Evolutionary conservation across 2,329 filamentous ascomycete genomes (phyloP), one percentile per base, ranked within the genome.

Genomic region (Sclerotinia borealis): DNA sequence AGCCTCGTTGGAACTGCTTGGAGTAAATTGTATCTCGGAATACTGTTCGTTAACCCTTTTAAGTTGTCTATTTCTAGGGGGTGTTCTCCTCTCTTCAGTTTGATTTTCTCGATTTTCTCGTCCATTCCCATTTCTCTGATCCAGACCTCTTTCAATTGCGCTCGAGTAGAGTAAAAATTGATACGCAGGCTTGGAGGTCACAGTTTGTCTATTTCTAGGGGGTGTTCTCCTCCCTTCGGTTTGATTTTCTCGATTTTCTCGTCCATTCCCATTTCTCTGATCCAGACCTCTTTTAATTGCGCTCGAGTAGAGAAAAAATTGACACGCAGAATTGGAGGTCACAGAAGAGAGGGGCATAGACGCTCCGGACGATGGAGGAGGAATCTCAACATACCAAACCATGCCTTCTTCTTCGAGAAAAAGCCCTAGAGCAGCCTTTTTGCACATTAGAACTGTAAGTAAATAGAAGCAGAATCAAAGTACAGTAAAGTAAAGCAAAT

Each of bases 401-500:
- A 3, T 1, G 1, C 54, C 39, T 17, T 13, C 54, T 34, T 19
- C 8, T 19, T 10, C 4, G 2, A 45, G 1, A 11, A 34, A 58
- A 13, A 25, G 17, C 4, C 39, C 54, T 11, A 58, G 25, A 34
- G 47, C 13, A 34, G 15, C 10, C 54, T 58, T 58, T n/a, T 25
- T 19, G n/a, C n/a, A 34, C 2, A 22, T 58, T 19, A 58, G 54
- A 13, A 34, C 19, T 11, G 2, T 15, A 13, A n/a, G n/a, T 4
- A 8, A 5, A 19, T 0, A 13, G 2, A 10, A 4, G 9, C 9
- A 2, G n/a, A n/a, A n/a, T n/a, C n/a, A n/a, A n/a, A n/a, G n/a
- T n/a, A n/a, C n/a, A n/a, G n/a, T n/a, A n/a, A n/a, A n/a, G n/a
- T n/a, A n/a, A n/a, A n/a, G n/a, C n/a, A n/a, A n/a, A n/a, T n/a